These are phyloP conservation scores for Pseudoneurospora amorphoporcata DNA, from an alignment of 495 filamentous ascomycete genomes.

Conservation along the genomic window DNA sequence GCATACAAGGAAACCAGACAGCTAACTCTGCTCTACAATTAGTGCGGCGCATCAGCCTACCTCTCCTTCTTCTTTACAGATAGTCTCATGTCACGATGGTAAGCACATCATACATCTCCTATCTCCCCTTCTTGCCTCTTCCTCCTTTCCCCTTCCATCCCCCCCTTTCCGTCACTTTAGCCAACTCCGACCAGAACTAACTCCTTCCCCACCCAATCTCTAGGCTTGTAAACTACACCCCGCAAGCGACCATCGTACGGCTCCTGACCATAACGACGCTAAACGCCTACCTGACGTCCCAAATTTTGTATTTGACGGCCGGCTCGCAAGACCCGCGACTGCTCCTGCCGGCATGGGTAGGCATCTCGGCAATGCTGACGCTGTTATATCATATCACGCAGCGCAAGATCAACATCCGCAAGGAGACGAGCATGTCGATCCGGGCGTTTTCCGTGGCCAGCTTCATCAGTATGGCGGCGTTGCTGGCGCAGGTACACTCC, in stretches of 20 bases:
- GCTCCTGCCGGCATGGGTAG: conserved; percentile 78
- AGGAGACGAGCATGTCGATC: conserved; percentile 69
- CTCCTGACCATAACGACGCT: conserved; percentile 68
- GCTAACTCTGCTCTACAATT: background rate
- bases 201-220: background rate
- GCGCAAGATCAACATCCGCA: conserved; percentile 69
- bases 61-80: conserved; percentile 86
- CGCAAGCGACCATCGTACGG: conserved; percentile 72
- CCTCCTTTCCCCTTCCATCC: background rate
- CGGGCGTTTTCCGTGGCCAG: conserved; percentile 65
- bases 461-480: conserved; percentile 62
- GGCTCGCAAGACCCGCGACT: conserved; percentile 66
- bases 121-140: conserved; percentile 9
- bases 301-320: conserved; percentile 65
- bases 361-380: conserved; percentile 72
- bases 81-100: conserved; percentile 88
- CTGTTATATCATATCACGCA: conserved; percentile 73
- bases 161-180: background rate
- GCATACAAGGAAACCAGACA: background rate
- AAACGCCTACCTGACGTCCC: conserved; percentile 74
- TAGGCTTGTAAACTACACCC: conserved; percentile 82
- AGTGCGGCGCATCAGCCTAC: conserved; percentile 78
- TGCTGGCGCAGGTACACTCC: conserved; percentile 59
- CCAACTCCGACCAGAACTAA: background rate
- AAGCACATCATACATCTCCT: background rate